Conservation (phyloP, 106 monocot genomes). For the Xerophyta viscosa region DNA sequence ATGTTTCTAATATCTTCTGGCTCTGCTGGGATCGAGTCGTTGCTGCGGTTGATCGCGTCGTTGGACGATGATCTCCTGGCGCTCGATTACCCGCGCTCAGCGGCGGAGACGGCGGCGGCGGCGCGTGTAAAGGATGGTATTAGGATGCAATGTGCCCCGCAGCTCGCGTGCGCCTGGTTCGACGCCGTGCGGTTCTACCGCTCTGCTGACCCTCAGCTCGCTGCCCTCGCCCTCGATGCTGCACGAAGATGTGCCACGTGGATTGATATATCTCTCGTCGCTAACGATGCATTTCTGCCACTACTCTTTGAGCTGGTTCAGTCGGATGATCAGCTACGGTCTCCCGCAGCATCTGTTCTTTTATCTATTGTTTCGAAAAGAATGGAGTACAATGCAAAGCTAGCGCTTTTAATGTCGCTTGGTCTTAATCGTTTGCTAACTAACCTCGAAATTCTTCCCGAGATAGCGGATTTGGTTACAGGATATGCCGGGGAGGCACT, state of each 20-base stretch:
- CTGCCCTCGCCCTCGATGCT: conserved; percentile 51
- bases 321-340: conserved; percentile 25
- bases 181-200: conserved; percentile 37
- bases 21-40: conserved; percentile 39
- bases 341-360: conserved; percentile 51
- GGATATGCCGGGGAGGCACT: conserved; percentile 80
- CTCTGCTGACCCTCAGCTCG: conserved; percentile 34
- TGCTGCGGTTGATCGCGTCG: conserved; percentile 42
- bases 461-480: conserved; percentile 51
- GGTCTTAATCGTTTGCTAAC: conserved; percentile 28
- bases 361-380: conserved; percentile 59
- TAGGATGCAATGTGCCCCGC: conserved; percentile 71
- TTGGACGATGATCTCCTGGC: conserved; percentile 76
- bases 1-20: conserved; percentile 39
- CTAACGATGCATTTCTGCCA: conserved; percentile 62
- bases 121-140: conserved; percentile 79
- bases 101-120: conserved; percentile 39
- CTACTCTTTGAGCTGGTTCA: conserved; percentile 54
- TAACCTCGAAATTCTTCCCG: conserved; percentile 25
- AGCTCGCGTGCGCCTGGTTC: conserved; percentile 63
- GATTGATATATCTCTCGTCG: conserved; percentile 78
- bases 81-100: conserved; percentile 69
- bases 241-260: conserved; percentile 62
- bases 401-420: conserved; percentile 45
- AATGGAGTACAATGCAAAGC: conserved; percentile 68